Conservation (phyloP, 371 early-diverging fungal genomes). For the Apophysomyces elegans region DNA sequence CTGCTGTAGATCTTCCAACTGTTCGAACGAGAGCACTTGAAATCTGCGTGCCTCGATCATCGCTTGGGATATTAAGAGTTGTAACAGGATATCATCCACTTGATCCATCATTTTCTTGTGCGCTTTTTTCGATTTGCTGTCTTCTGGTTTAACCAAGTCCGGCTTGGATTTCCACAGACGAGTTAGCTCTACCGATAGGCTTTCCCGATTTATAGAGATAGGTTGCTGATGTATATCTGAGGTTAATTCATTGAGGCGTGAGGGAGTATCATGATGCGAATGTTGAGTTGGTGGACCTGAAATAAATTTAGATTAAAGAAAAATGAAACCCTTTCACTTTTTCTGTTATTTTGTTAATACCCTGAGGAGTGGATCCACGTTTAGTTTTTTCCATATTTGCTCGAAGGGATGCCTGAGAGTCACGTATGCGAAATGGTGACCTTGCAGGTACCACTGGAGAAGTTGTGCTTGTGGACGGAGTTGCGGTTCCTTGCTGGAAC, state of each 20-base stretch:
- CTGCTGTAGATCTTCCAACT: slow-evolving; percentile 58
- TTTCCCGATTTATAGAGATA: slow-evolving; percentile 14
- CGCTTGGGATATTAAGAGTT: slow-evolving; percentile 65
- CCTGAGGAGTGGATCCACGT: slow-evolving; percentile 1
- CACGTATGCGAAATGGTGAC: slow-evolving; percentile 42
- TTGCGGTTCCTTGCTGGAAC: slow-evolving; percentile 2
- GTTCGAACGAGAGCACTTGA: slow-evolving; percentile 56
- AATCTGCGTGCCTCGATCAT: slow-evolving; percentile 65
- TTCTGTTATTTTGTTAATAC: slow-evolving; percentile 2
- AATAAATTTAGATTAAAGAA: not conserved
- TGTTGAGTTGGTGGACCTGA: not conserved
- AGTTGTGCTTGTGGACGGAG: slow-evolving; percentile 11
- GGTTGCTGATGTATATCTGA: not conserved
- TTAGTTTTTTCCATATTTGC: not conserved
- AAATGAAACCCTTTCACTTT: no score
- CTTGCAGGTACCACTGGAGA: slow-evolving; percentile 45
- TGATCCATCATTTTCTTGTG: slow-evolving; percentile 26
- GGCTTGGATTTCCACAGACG: slow-evolving; percentile 39
- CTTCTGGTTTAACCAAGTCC: not conserved
- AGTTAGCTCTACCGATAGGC: slow-evolving; percentile 35
- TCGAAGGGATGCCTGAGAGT: slow-evolving; percentile 34
- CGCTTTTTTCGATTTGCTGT: not conserved
- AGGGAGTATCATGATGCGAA: slow-evolving; percentile 1
- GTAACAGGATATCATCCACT: slow-evolving; percentile 58
- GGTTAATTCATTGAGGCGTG: not conserved